Base-by-base conservation (phyloP, 345 rosid species). In the Geranium brycei region DNA sequence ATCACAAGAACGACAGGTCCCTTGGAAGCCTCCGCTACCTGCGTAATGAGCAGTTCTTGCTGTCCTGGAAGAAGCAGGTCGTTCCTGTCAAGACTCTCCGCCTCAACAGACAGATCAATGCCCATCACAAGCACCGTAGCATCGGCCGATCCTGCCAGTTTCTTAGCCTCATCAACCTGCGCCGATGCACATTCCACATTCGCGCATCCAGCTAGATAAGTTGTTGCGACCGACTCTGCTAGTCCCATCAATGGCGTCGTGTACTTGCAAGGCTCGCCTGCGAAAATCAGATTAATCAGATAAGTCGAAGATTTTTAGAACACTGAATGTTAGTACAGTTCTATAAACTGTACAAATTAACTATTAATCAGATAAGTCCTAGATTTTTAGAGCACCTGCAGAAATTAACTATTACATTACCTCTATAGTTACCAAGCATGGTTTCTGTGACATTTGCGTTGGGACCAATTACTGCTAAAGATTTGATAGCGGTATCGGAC, bases 361-460 rank as follows among this genome's bases (percentile, higher is more conserved):
- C 28, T 2, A 23, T 23, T 23, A 23, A 23, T 23, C 28, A 23
- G 28, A 23, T 23, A 23, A 23, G 28, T 23, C 28, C 1, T 1
- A 23, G 28, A 23, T 23, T 23, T 23, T 23, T 23, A 23, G 28
- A 23, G 28, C 28, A 23, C 28, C 28, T 23, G 28, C 28, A 31
- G 35, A 5, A 19, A 62, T 6, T 35, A 35, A 35, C 41, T 7
- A 4, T 18, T 40, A 18, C 6, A 16, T 7, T 56, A 84, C 96
- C 98, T 81, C 80, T 95, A 38, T 90, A 93, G 83, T 93, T 93
- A 57, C 99, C 99, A 16, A 93, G 88, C 99, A 93, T 93, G 53
- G 95, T 88, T 55, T 83, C 82, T 1, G 99, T 90, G 75, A 80
- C 99, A 67, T 93, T 82, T 17, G 91, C 91, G 57, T 93, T 90